phyloP scores from a whole-genome alignment of 75 land plant genomes.

The Sequoia sempervirens region DNA sequence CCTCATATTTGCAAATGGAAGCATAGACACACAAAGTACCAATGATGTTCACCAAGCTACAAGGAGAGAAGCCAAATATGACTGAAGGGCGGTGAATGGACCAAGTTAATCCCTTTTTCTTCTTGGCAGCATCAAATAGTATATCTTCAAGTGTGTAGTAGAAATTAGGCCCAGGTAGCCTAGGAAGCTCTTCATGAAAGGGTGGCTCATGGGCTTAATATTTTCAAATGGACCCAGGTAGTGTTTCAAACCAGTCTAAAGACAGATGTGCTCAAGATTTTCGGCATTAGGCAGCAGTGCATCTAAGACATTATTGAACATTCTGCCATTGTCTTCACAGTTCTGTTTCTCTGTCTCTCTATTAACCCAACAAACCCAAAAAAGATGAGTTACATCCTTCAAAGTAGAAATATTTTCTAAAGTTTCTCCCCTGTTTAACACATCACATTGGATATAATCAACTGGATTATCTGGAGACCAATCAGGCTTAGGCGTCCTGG shows the following conservation, averaged over 20 bases:
- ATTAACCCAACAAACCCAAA: constrained; percentile 56
- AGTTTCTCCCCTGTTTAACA: constrained; percentile 41
- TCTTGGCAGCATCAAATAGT: constrained; percentile 29
- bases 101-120: constrained; percentile 41
- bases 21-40: constrained; percentile 65
- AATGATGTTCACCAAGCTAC: constrained; percentile 52
- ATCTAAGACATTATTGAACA: constrained; percentile 58
- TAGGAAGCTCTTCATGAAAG: constrained; percentile 59
- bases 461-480: constrained; percentile 15
- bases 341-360: constrained; percentile 37
- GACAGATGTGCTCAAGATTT: constrained; percentile 55
- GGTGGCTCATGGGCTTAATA: constrained; percentile 48
- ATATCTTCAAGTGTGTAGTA: constrained; percentile 67
- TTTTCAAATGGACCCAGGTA: constrained; percentile 59
- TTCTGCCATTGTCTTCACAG: constrained; percentile 33
- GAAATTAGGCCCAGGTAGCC: constrained; percentile 55
- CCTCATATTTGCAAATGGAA: constrained; percentile 56
- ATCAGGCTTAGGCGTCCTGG: constrained; percentile 38
- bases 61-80: constrained; percentile 70
- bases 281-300: constrained; percentile 54
- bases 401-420: constrained; percentile 40
- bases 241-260: constrained; percentile 77
- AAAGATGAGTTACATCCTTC: constrained; percentile 78
- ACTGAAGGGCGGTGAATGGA: constrained; percentile 59
- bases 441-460: constrained; percentile 52